Evolutionary conservation across 768 basidiomycete species (phyloP), one percentile per base, ranked within the genome.

Genomic region (Royoungia palumana): DNA sequence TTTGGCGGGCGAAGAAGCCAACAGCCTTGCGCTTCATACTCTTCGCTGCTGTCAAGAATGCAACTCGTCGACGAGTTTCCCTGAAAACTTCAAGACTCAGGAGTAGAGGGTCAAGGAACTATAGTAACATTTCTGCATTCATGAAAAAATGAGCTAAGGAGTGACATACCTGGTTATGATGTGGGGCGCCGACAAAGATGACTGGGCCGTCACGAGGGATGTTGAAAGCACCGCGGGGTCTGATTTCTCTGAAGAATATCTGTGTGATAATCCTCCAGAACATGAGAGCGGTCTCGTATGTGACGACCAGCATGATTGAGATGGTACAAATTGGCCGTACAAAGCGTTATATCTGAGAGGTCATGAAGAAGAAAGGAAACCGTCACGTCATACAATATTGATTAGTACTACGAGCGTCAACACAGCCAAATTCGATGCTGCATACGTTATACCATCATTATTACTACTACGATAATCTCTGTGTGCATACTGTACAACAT

Each of bases 171-270:
- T 94, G 91, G 67, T 96, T 96, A 61, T 85, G 82, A 68, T 97
- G 94, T 35, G 94, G 94, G 10, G 90, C 94, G 36, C 80, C 92
- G 41, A 92, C 92, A 67, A 96, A 94, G 55, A 98, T 90, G 46
- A 95, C 81, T 3, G 95, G 89, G 0, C 93, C 95, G 49, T 89
- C 80, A 49, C 77, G 78, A 21, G 95, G 95, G 50, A 98, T 90
- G 65, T 96, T 90, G 78, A 89, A 97, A 28, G 94, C 89, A 43
- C 95, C 91, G 67, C 95, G 77, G 4, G 94, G 90, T 50, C 95
- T 79, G 60, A 97, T 85, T 72, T 98, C 95, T 57, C 95, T 77
- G 74, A 98, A 98, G 78, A 98, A 98, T 58, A 98, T 84, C 70
- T 89, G 89, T 55, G 89, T 91, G 49, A 95, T 78, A 3, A 78